phyloP scores from a whole-genome alignment of 257 asterid genomes.

The Paraleonurus japonicus region DNA sequence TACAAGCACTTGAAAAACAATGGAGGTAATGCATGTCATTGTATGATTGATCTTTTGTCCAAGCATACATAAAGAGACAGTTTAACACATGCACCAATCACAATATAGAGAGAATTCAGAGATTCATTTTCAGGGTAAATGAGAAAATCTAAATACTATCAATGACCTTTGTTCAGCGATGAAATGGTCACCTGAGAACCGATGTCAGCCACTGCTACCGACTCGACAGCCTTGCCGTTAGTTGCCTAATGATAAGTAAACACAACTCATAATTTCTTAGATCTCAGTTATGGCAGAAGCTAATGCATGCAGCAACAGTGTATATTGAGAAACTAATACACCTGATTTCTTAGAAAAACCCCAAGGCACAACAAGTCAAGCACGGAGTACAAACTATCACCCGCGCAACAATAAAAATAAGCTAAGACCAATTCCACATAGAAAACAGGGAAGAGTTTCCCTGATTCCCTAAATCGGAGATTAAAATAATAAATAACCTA shows the following conservation, averaged over 20 bases:
- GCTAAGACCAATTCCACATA: constrained; percentile 6
- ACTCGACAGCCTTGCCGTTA: constrained; percentile 41
- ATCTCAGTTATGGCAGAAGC: constrained; percentile 10
- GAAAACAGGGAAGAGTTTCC: background rate
- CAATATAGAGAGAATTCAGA: background rate
- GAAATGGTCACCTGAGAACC: constrained; percentile 45
- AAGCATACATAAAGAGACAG: constrained; percentile 2
- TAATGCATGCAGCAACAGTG: constrained; percentile 7
- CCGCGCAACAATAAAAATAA: background rate
- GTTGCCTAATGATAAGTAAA: constrained; percentile 41
- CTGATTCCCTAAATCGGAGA: constrained; percentile 16
- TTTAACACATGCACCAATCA: constrained; percentile 4
- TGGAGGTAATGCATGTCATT: background rate
- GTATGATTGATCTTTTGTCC: background rate
- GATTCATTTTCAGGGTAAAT: background rate
- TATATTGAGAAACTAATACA: background rate
- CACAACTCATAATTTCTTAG: constrained; percentile 4
- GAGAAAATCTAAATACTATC: background rate
- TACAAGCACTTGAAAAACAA: background rate
- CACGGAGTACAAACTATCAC: constrained; percentile 11
- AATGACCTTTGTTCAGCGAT: constrained; percentile 36
- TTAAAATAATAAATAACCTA: background rate
- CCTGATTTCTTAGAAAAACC: background rate
- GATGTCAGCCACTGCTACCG: constrained; percentile 41
- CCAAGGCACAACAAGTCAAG: constrained; percentile 24